A percentile compares a stretch with the other conserved stretches of the same genome.
These are phyloP conservation scores for Macrolepiota albuminosa DNA, from an alignment of 768 basidiomycete genomes.

Conservation along the genomic window DNA sequence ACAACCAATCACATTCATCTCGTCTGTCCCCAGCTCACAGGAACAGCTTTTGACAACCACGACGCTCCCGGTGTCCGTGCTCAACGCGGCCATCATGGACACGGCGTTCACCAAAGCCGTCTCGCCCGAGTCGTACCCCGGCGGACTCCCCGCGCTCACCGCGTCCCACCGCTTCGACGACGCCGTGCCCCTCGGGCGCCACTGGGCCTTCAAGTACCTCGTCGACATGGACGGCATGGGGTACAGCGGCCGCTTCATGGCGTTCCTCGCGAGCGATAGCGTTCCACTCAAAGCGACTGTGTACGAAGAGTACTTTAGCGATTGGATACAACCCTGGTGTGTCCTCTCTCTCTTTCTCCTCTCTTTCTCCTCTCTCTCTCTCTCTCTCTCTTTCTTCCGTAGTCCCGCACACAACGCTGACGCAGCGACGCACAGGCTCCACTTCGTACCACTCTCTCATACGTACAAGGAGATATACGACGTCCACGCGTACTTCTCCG, in stretches of 20 bases:
- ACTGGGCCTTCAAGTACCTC: constrained; percentile 93
- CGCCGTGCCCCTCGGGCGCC: constrained; percentile 78
- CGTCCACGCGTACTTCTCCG: constrained; percentile 89
- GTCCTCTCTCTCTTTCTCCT: constrained; percentile 7
- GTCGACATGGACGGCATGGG: constrained; percentile 94
- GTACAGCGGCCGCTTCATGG: constrained; percentile 87
- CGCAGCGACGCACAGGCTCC: constrained; percentile 61
- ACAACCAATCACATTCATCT: constrained; percentile 64
- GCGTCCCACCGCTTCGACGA: constrained; percentile 65
- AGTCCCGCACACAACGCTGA: not conserved
- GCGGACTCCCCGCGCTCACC: constrained; percentile 63
- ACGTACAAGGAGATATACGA: constrained; percentile 92
- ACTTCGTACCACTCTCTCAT: constrained; percentile 89
- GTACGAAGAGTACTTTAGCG: constrained; percentile 86
- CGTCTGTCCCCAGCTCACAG: constrained; percentile 66
- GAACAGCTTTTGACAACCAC: constrained; percentile 54
- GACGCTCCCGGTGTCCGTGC: constrained; percentile 46
- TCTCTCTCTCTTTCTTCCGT: not conserved
- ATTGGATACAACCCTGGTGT: constrained; percentile 87
- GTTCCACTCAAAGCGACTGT: constrained; percentile 88
- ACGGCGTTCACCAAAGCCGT: constrained; percentile 79
- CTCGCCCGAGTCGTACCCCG: constrained; percentile 67
- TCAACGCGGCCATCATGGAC: constrained; percentile 81
- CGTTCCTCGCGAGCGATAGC: constrained; percentile 81
- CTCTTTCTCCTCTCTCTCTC: not conserved